phyloP scores from a whole-genome alignment of 257 asterid genomes.

The Sherardia arvensis region DNA sequence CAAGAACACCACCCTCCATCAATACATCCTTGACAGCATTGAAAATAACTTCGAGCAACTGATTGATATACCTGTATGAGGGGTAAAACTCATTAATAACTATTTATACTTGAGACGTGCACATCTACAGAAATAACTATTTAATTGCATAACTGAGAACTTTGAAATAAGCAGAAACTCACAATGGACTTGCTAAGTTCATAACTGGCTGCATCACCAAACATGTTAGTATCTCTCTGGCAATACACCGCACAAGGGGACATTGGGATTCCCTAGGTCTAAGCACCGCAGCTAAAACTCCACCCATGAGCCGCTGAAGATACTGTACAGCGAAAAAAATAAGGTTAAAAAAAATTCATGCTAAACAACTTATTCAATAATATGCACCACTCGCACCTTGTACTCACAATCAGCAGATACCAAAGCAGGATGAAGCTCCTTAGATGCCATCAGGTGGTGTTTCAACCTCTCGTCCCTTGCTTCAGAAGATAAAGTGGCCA shows the following conservation, averaged over 20 bases:
- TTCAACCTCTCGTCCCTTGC: constrained; percentile 97
- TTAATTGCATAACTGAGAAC: background rate
- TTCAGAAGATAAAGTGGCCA: constrained; percentile 93
- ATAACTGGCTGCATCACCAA: constrained; percentile 88
- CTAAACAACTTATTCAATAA: constrained; percentile 27
- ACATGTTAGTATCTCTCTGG: constrained; percentile 88
- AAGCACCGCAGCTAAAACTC: constrained; percentile 77
- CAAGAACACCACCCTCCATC: constrained; percentile 27
- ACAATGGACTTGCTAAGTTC: constrained; percentile 90
- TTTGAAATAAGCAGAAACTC: constrained; percentile 30
- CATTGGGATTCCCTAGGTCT: constrained; percentile 93
- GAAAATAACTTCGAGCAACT: constrained; percentile 72
- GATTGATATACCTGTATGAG: constrained; percentile 70
- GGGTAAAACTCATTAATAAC: background rate
- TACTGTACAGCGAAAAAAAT: constrained; percentile 33
- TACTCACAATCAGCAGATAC: constrained; percentile 96
- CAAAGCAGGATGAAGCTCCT: constrained; percentile 98
- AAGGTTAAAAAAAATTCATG: constrained; percentile 13
- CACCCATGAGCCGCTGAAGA: constrained; percentile 93
- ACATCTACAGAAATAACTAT: background rate
- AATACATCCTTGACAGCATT: constrained; percentile 51
- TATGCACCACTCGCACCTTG: constrained; percentile 85
- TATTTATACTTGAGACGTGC: background rate
- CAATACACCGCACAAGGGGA: constrained; percentile 87
- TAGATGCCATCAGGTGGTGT: constrained; percentile 70